phyloP scores from a whole-genome alignment of 768 basidiomycete species.

The Serendipita vermifera region DNA sequence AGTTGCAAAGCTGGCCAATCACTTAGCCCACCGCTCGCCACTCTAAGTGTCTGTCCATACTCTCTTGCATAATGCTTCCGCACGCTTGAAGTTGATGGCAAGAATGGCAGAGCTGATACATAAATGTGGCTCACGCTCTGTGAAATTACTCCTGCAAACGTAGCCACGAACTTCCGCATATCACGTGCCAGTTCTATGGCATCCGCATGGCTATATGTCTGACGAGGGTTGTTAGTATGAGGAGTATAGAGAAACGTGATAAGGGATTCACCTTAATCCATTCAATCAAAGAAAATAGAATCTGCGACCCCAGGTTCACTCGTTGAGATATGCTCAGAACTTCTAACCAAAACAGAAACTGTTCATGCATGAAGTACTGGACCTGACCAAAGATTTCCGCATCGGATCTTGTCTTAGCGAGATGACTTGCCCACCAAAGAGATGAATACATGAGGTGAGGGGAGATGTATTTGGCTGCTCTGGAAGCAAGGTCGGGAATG shows the following conservation, averaged over 20 bases:
- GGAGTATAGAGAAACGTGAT: too few relatives aligned
- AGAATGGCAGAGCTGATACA: neutral
- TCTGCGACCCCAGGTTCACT: neutral
- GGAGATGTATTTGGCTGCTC: too few relatives aligned
- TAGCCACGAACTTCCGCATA: neutral
- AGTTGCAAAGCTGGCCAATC: neutral
- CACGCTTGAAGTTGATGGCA: neutral
- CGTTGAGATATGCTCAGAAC: neutral
- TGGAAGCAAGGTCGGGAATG: neutral
- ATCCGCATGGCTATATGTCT: neutral
- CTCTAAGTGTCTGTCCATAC: neutral
- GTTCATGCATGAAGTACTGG: neutral
- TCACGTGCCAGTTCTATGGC: neutral
- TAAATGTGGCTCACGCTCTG: neutral
- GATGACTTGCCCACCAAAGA: neutral
- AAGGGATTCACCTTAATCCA: neutral
- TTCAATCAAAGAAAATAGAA: neutral
- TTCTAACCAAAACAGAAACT: neutral
- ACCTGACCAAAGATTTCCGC: neutral
- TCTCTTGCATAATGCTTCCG: neutral
- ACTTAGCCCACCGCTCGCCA: neutral
- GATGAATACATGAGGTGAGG: neutral
- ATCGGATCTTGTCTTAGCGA: neutral
- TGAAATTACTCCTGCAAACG: neutral
- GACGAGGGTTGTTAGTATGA: neutral